These are phyloP conservation scores for Erodium texanum DNA, from an alignment of 441 rosid genomes.

Conservation along the genomic window DNA sequence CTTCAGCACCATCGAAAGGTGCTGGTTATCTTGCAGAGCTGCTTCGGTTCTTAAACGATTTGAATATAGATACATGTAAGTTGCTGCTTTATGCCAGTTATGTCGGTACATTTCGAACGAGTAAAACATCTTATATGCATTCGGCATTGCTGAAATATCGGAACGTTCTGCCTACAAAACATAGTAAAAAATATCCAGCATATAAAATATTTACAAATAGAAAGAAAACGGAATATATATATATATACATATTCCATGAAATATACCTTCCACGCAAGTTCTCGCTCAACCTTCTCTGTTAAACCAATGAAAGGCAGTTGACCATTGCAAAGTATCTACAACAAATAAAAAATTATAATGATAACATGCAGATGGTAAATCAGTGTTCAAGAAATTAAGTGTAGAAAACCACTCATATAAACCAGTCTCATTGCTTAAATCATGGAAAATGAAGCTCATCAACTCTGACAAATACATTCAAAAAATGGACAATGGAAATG, in stretches of 20 bases:
- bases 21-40: slow-evolving; percentile 47
- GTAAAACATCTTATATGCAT: slow-evolving; percentile 85
- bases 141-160: slow-evolving; percentile 64
- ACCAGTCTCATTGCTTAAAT: too few relatives aligned
- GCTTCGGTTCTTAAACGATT: slow-evolving; percentile 67
- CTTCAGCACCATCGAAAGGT: slow-evolving; percentile 44
- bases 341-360: slow-evolving; percentile 11
- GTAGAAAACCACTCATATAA: neutral
- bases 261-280: slow-evolving; percentile 94
- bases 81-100: slow-evolving; percentile 91
- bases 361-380: slow-evolving; percentile 4
- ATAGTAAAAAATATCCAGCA: slow-evolving; percentile 18
- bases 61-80: slow-evolving; percentile 71
- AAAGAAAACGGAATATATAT: too few relatives aligned
- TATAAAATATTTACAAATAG: slow-evolving; percentile 13
- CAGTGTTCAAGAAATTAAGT: slow-evolving; percentile 6
- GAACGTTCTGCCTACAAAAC: slow-evolving; percentile 74
- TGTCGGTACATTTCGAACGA: slow-evolving; percentile 90
- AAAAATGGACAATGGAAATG: too few relatives aligned
- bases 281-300: slow-evolving; percentile 81
- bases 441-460: too few relatives aligned
- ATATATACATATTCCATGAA: slow-evolving; percentile 18
- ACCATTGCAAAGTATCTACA: slow-evolving; percentile 79
- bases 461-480: too few relatives aligned
- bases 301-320: slow-evolving; percentile 84